Evolutionary conservation across 495 filamentous ascomycete species (phyloP), one percentile per base, ranked within the genome.

Genomic region (Opeltia flavorubescens): DNA sequence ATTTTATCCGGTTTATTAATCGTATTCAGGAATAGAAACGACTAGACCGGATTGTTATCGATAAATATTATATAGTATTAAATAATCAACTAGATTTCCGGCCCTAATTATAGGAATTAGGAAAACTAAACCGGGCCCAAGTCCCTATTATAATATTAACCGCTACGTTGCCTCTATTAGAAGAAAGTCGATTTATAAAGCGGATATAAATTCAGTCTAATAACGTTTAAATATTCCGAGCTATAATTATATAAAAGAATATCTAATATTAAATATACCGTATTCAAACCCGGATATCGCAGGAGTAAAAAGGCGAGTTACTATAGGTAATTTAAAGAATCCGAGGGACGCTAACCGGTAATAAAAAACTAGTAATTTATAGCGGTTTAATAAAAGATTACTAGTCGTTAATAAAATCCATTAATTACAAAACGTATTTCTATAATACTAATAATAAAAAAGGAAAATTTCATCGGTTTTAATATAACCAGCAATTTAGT

Each of bases 91-190:
- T 28, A 5, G 26, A 33, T 6, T 59, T 50, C 21, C 46, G 52
- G 18, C 31, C 25, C n/a, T n/a, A n/a, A n/a, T n/a, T n/a, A n/a
- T n/a, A n/a, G n/a, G n/a, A n/a, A n/a, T n/a, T n/a, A n/a, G 31
- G 49, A 26, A 20, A 29, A 28, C 41, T 58, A 45, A 33, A 43
- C 8, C 30, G 15, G 18, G 23, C 25, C 28, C 6, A 43, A 29
- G 54, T 47, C 12, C 43, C 52, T 43, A 44, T 60, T 31, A 41
- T 60, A 6, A 54, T 53, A 33, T 53, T 60, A 30, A 60, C 53
- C 35, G 57, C 46, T 1, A 60, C 41, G 15, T 34, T 60, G 21
- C 53, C 45, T 0, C 48, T 40, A 2, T 48, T 24, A 24, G 42
- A 49, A 20, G 46, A n/a, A n/a, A n/a, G n/a, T n/a, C n/a, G n/a